Base-by-base conservation (phyloP, 2,329 filamentous ascomycete genomes). In the Neodidymelliopsis sp. region DNA sequence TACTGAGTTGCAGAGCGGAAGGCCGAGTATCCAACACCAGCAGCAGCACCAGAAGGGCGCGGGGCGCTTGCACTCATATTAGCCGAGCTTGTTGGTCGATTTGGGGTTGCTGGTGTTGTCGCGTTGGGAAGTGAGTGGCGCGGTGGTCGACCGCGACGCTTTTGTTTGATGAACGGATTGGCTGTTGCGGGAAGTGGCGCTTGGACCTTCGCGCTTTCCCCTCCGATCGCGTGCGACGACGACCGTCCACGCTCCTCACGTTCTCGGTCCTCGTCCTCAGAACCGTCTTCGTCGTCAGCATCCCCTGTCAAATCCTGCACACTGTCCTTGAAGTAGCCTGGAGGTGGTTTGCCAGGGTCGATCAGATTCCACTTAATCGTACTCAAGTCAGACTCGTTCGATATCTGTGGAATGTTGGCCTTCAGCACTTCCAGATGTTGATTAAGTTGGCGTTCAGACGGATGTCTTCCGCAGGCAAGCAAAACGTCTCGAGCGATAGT, bases 401-500 rank as follows among this genome's bases (percentile, higher is more conserved):
- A 74, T 4, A 84, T 71, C 8, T 68, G 66, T 11, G 67, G 63
- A 15, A 83, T 73, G 3, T 65, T 73, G 6, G 70, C 67, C 27
- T 73, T 75, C 6, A 83, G 63, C 24, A 73, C 60, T 45, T 79
- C 74, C 50, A 88, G 71, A 70, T 88, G 84, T 22, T 77, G 74
- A 59, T 89, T 89, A 25, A 89, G 68, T 2, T 75, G 70, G 19
- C 78, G 71, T 66, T 85, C 81, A 8, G 79, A 79, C 0, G 85
- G 84, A 63, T 88, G 84, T 48, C 81, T 79, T 12, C 83, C 83
- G 10, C 83, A 77, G 12, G 83, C 81, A 38, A 87, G 78, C 9
- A 88, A 72, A 6, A 89, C 77, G 63, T 87, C 84, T 39, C 83
- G 74, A 4, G 84, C 85, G 51, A 88, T 85, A 0, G 83, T 87